phyloP scores from a whole-genome alignment of 2,329 filamentous ascomycete genomes.

The Lecanicillium sp. region DNA sequence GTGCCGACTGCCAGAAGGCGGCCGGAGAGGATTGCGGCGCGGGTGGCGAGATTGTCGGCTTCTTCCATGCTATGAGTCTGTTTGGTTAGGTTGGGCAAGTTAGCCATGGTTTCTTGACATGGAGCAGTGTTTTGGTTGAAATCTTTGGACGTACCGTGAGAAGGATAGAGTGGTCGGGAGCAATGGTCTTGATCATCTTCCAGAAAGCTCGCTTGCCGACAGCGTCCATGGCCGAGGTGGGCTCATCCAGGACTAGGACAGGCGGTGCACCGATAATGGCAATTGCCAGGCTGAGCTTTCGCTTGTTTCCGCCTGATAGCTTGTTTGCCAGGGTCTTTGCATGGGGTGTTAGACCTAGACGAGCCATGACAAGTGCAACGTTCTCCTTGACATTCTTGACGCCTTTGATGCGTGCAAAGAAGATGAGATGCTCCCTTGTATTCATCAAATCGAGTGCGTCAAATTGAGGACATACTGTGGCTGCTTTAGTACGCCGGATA shows the following conservation, averaged over 20 bases:
- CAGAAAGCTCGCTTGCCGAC: slow-evolving; percentile 83
- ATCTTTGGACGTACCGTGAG: slow-evolving; percentile 47
- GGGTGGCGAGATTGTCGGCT: slow-evolving; percentile 70
- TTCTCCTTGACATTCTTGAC: slow-evolving; percentile 63
- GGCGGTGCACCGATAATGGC: slow-evolving; percentile 80
- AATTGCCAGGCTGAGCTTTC: slow-evolving; percentile 75
- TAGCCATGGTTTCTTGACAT: not conserved
- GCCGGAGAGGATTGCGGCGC: slow-evolving; percentile 37
- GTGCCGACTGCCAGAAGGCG: slow-evolving; percentile 53
- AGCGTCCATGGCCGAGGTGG: slow-evolving; percentile 75
- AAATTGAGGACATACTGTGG: slow-evolving; percentile 65
- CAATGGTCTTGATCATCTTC: slow-evolving; percentile 63
- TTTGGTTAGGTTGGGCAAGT: too few relatives aligned
- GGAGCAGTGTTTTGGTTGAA: not conserved
- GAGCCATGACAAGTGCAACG: slow-evolving; percentile 60
- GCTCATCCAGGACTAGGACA: slow-evolving; percentile 77
- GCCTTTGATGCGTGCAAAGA: slow-evolving; percentile 70
- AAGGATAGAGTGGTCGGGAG: slow-evolving; percentile 63
- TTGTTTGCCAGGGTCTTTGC: slow-evolving; percentile 62
- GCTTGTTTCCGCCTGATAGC: slow-evolving; percentile 77
- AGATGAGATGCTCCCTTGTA: slow-evolving; percentile 67
- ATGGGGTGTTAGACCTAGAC: slow-evolving; percentile 64
- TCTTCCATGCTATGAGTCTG: slow-evolving; percentile 82
- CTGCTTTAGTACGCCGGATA: not conserved
- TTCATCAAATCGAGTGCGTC: slow-evolving; percentile 82